Evolutionary conservation across 164 flowering plant species (phyloP).

Genomic region (Hamamelis virginiana): DNA sequence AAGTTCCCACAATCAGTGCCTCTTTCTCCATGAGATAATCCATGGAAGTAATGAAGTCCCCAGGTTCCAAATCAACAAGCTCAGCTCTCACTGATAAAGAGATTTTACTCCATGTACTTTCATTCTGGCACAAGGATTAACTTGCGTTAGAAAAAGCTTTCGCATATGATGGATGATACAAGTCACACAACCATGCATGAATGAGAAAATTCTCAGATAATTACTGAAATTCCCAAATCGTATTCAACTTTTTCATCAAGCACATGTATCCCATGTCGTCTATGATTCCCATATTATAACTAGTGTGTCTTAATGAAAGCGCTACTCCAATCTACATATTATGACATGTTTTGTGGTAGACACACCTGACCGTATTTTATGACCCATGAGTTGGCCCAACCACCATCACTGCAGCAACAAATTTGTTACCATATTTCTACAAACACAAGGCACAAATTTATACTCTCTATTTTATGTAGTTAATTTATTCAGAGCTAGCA

Average conservation of each 20-base stretch:
- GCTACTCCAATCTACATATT: no score
- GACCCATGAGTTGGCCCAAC: no score
- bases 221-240: not conserved
- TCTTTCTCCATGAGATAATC: constrained; percentile 96
- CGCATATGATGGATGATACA: no score
- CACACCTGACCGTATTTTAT: no score
- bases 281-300: not conserved
- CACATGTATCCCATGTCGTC: not conserved
- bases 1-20: constrained; percentile 75
- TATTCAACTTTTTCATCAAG: not conserved
- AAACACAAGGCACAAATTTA: no score
- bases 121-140: constrained; percentile 38
- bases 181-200: no score
- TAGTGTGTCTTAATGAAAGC: no score
- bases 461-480: no score
- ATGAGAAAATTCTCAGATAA: not conserved
- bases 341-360: no score
- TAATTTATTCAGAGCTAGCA: no score
- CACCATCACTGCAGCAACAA: no score
- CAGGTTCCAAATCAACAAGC: constrained; percentile 64
- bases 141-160: not conserved
- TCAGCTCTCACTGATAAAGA: constrained; percentile 30
- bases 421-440: no score
- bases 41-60: constrained; percentile 63
- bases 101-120: constrained; percentile 26